A percentile compares a stretch with the other conserved stretches of the same genome.
Conservation (phyloP, 2,329 filamentous ascomycete genomes). For the Xylaria multiplex region DNA sequence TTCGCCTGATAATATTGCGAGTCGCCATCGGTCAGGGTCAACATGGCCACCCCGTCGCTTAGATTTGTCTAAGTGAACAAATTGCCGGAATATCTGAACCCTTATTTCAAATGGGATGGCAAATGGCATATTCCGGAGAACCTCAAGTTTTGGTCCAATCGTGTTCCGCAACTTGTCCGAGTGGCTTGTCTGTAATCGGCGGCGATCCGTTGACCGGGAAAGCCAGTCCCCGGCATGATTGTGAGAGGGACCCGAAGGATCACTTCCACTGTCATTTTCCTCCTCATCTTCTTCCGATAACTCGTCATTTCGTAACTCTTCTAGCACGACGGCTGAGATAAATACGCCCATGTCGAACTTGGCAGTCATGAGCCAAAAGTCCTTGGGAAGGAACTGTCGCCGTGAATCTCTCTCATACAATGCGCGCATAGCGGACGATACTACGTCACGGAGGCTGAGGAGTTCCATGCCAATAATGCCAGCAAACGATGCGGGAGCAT, state of each 20-base stretch:
- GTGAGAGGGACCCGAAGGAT: slow-evolving; percentile 38
- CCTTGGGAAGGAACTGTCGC: slow-evolving; percentile 80
- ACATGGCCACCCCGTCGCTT: slow-evolving; percentile 74
- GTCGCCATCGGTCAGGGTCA: slow-evolving; percentile 80
- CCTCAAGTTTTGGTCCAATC: slow-evolving; percentile 86
- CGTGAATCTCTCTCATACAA: slow-evolving; percentile 94
- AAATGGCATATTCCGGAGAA: slow-evolving; percentile 96
- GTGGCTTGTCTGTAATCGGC: slow-evolving; percentile 72
- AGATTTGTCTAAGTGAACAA: slow-evolving; percentile 84
- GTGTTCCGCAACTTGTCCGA: slow-evolving; percentile 78
- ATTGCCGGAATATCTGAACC: slow-evolving; percentile 92
- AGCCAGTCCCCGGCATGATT: slow-evolving; percentile 65
- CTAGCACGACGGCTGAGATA: slow-evolving; percentile 83
- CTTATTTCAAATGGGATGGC: slow-evolving; percentile 92
- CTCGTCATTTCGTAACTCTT: slow-evolving; percentile 83
- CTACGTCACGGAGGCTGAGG: slow-evolving; percentile 79
- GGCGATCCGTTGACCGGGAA: slow-evolving; percentile 71
- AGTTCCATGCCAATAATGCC: slow-evolving; percentile 76
- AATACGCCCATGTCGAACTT: slow-evolving; percentile 91
- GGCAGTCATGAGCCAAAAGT: slow-evolving; percentile 92
- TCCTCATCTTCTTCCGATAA: slow-evolving; percentile 71
- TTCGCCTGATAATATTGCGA: slow-evolving; percentile 61
- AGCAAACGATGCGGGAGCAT: slow-evolving; percentile 46
- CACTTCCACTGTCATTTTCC: slow-evolving; percentile 50
- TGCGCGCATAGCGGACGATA: slow-evolving; percentile 84